Evolutionary conservation across 2,329 filamentous ascomycete species (phyloP).

Genomic region (Aspergillus tamarii): DNA sequence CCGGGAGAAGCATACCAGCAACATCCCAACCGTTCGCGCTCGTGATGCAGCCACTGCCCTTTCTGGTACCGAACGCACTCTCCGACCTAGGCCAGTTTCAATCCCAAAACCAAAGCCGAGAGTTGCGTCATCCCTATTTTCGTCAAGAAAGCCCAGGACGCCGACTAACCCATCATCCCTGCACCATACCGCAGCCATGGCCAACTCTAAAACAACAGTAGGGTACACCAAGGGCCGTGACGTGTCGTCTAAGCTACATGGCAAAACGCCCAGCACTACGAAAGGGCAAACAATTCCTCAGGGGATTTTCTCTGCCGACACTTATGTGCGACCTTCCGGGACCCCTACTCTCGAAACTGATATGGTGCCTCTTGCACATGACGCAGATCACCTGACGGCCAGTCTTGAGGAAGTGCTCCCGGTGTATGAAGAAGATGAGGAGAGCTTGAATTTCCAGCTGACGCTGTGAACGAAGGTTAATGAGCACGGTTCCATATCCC

Average conservation of each 20-base stretch:
- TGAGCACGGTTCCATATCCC: conserved; percentile 6
- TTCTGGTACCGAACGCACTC: conserved; percentile 34
- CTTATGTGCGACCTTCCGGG: conserved; percentile 48
- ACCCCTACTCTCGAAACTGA: conserved; percentile 46
- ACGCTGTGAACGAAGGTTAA: conserved; percentile 31
- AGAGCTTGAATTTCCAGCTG: conserved; percentile 44
- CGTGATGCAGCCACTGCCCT: conserved; percentile 47
- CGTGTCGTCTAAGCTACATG: conserved; percentile 35
- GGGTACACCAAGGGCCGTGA: conserved; percentile 79
- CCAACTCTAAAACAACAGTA: conserved; percentile 77
- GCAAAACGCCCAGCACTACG: conserved; percentile 27
- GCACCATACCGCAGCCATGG: conserved; percentile 64
- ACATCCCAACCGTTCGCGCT: conserved; percentile 44
- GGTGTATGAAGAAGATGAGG: conserved; percentile 43
- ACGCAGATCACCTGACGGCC: conserved; percentile 25
- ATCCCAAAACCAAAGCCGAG: conserved; percentile 42
- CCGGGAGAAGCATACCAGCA: conserved; percentile 27
- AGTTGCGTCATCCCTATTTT: conserved; percentile 35
- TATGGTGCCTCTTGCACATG: conserved; percentile 47
- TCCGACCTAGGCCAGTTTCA: conserved; percentile 34
- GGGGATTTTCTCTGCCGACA: conserved; percentile 42
- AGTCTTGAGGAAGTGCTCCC: conserved; percentile 33
- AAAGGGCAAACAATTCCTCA: conserved; percentile 26
- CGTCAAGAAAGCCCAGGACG: conserved; percentile 47
- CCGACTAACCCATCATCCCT: conserved; percentile 56